Evolutionary conservation across 352 stramenopile genomes (phyloP).

Genomic region (Elongisporangium anandrum): DNA sequence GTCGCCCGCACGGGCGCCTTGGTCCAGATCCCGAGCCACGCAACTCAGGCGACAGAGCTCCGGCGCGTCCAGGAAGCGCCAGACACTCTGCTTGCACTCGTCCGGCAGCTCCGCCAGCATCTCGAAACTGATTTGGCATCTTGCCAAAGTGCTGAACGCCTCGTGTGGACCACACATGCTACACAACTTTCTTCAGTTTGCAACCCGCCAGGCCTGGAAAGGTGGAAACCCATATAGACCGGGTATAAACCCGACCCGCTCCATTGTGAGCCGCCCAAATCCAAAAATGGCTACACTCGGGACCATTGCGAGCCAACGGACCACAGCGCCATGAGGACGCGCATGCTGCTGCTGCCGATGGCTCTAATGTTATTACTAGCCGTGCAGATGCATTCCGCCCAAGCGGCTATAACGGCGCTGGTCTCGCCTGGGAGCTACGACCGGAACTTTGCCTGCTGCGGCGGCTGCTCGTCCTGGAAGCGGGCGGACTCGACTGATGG

Average conservation of each 20-base stretch:
- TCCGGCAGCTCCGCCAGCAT: slow-evolving; percentile 47
- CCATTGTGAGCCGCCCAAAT: background rate
- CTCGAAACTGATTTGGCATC: background rate
- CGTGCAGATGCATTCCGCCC: background rate
- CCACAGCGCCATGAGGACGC: background rate
- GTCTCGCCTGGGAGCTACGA: slow-evolving; percentile 21
- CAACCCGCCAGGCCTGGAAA: too few relatives aligned
- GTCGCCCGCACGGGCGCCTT: slow-evolving; percentile 26
- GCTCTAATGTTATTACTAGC: background rate
- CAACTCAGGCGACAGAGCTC: slow-evolving; percentile 51
- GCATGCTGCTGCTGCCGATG: background rate
- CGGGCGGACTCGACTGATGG: slow-evolving; percentile 40
- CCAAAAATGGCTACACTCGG: background rate
- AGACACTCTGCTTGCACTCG: slow-evolving; percentile 64
- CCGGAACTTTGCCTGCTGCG: slow-evolving; percentile 61
- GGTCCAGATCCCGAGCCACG: slow-evolving; percentile 20
- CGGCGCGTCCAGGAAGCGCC: slow-evolving; percentile 35
- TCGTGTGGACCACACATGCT: background rate
- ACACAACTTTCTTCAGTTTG: background rate
- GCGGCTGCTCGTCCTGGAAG: slow-evolving; percentile 57
- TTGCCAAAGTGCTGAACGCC: background rate
- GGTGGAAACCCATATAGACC: background rate
- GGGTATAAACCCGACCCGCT: background rate
- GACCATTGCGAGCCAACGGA: background rate
- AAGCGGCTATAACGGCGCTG: background rate